Evolutionary conservation across 1,284 basidiomycete genomes (phyloP).

Genomic region (Boletellus deceptivus): DNA sequence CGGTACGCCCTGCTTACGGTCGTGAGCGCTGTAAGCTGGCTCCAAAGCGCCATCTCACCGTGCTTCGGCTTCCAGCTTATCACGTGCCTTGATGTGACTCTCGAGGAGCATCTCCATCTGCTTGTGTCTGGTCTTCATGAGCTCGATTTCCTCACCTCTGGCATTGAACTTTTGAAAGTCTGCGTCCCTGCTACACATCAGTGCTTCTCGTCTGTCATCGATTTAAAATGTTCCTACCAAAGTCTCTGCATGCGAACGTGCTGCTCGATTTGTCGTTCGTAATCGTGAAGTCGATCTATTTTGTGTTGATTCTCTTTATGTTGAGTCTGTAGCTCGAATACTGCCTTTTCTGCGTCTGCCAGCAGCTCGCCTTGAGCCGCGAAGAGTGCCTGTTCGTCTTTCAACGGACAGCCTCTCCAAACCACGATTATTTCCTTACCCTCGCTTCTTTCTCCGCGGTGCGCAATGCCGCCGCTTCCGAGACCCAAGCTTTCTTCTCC

Average conservation of each 20-base stretch:
- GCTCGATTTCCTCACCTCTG: constrained; percentile 55
- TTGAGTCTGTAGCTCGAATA: constrained; percentile 62
- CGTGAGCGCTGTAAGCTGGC: constrained; percentile 9
- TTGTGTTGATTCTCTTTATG: constrained; percentile 72
- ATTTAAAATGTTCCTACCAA: constrained; percentile 48
- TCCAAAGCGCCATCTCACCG: constrained; percentile 42
- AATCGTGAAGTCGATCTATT: constrained; percentile 67
- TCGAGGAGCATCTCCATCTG: constrained; percentile 64
- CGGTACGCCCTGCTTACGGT: constrained; percentile 44
- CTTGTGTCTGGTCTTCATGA: constrained; percentile 53
- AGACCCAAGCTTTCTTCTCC: constrained; percentile 64
- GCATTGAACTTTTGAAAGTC: constrained; percentile 71
- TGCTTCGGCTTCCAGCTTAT: constrained; percentile 50
- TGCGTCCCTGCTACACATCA: constrained; percentile 51
- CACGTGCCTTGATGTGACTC: constrained; percentile 50
- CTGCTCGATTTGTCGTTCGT: constrained; percentile 72
- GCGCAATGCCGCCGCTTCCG: constrained; percentile 60
- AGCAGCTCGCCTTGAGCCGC: constrained; percentile 66
- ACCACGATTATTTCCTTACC: constrained; percentile 35
- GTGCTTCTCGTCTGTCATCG: neutral
- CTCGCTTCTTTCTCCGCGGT: constrained; percentile 61
- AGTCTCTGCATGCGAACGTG: constrained; percentile 65
- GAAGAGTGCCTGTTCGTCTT: constrained; percentile 54
- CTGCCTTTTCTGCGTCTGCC: constrained; percentile 54
- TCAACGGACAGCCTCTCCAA: constrained; percentile 3